These are phyloP conservation scores for Chaetomiaceae sp. DNA, from an alignment of 2,329 filamentous ascomycete genomes.

Conservation along the genomic window DNA sequence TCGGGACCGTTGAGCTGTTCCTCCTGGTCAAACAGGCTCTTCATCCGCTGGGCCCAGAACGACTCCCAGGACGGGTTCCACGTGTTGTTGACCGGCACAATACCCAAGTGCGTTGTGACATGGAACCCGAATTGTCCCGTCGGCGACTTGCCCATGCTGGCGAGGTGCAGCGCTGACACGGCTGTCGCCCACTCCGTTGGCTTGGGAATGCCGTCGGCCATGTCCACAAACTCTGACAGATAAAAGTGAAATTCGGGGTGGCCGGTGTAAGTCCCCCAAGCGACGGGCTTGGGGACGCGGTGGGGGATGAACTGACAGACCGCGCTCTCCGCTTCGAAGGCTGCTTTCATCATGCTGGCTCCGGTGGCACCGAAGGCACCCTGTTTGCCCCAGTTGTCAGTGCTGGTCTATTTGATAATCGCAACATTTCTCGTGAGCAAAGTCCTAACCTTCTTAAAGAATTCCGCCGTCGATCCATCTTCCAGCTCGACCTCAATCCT, in stretches of 20 bases:
- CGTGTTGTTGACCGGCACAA: neutral
- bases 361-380: slow-evolving; percentile 12
- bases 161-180: neutral
- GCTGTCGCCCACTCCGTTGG: neutral
- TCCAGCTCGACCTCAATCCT: slow-evolving; percentile 16
- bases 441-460: slow-evolving; percentile 6
- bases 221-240: slow-evolving; percentile 25
- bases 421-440: no score
- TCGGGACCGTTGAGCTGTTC: neutral
- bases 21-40: neutral
- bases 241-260: slow-evolving; percentile 24
- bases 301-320: slow-evolving; percentile 22
- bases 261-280: slow-evolving; percentile 20
- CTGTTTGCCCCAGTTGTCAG: neutral
- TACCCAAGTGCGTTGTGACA: neutral
- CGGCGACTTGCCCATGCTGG: slow-evolving; percentile 1
- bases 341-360: slow-evolving; percentile 13
- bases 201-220: slow-evolving; percentile 9
- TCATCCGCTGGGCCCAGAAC: slow-evolving; percentile 1
- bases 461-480: slow-evolving; percentile 7
- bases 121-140: slow-evolving; percentile 3
- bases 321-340: slow-evolving; percentile 23
- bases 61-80: slow-evolving; percentile 1
- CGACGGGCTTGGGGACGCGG: slow-evolving; percentile 20
- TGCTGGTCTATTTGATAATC: no score